Evolutionary conservation across 495 filamentous ascomycete species (phyloP).

Genomic region (Neurospora cerealis): DNA sequence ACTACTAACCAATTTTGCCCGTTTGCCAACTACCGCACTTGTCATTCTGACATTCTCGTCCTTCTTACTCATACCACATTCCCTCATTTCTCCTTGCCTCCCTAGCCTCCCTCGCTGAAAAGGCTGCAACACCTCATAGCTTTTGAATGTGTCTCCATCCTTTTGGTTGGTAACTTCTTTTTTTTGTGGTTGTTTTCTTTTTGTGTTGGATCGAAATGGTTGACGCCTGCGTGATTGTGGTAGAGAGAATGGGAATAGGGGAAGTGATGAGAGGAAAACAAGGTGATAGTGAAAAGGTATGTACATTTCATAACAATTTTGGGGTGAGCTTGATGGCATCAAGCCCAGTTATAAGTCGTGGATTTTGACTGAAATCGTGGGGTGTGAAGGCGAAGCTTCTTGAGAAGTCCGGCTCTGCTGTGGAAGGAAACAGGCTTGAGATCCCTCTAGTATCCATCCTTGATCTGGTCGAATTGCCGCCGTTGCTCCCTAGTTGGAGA

Average conservation of each 20-base stretch:
- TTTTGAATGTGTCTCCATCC: background rate
- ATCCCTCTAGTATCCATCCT: constrained; percentile 2
- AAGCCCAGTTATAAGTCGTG: background rate
- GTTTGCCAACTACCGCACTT: background rate
- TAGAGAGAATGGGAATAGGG: background rate
- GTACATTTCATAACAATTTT: background rate
- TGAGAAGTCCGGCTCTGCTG: background rate
- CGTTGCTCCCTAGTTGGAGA: background rate
- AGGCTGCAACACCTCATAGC: background rate
- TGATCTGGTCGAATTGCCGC: background rate
- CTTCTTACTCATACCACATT: background rate
- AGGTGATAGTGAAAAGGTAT: background rate
- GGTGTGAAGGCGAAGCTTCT: background rate
- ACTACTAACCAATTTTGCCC: background rate
- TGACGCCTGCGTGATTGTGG: background rate
- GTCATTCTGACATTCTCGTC: background rate
- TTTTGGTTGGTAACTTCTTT: background rate
- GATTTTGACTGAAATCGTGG: background rate
- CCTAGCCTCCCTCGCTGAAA: background rate
- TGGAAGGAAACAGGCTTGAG: background rate
- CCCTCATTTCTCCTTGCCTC: background rate
- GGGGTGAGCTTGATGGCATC: background rate
- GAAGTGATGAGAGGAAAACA: background rate
- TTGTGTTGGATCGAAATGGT: background rate
- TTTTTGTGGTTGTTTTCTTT: background rate